Conservation (phyloP, 192 early-diverging fungal species). For the Glomus cerebriforme region DNA sequence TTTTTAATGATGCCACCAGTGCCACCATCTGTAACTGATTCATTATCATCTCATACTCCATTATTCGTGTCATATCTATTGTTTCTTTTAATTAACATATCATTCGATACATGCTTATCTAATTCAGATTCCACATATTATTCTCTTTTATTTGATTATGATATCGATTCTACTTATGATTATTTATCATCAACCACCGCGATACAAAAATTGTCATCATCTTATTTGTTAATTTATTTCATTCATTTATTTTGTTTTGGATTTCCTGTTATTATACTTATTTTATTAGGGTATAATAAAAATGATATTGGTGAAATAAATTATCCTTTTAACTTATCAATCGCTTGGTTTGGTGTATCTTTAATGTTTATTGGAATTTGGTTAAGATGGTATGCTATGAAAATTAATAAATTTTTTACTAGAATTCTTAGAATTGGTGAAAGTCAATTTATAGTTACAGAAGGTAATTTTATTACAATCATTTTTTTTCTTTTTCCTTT, state of each 20-base stretch:
- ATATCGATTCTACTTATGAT: not conserved
- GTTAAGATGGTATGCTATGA: constrained; percentile 34
- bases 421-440: constrained; percentile 34
- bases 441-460: constrained; percentile 33
- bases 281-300: not conserved
- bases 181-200: not conserved
- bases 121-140: not conserved
- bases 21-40: not conserved
- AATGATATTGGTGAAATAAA: not conserved
- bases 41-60: not conserved
- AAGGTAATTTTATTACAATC: not conserved
- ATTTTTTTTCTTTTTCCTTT: not conserved
- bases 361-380: constrained; percentile 33
- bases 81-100: not conserved
- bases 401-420: constrained; percentile 38
- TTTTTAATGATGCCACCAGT: too few species aligned
- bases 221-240: not conserved
- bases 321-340: not conserved
- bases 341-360: constrained; percentile 38
- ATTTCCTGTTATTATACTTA: not conserved
- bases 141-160: not conserved
- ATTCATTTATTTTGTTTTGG: not conserved
- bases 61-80: constrained; percentile 3
- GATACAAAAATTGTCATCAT: not conserved
- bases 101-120: not conserved